Base-by-base conservation (phyloP, 1,139 yeast species). In the Candida glucosophila region DNA sequence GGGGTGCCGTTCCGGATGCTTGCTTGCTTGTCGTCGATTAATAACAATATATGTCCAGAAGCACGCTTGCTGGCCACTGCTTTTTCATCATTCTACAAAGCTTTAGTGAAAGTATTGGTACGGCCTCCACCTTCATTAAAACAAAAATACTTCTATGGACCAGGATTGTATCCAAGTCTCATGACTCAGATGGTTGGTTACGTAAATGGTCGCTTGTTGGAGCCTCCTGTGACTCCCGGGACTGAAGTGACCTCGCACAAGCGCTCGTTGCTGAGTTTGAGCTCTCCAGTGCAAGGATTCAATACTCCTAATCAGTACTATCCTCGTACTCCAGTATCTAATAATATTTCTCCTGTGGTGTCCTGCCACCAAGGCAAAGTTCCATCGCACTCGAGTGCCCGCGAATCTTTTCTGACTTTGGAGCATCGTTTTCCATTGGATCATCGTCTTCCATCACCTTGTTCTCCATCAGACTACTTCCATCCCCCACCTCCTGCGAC, bases 41-140 rank as follows among this genome's bases (percentile, higher is more conserved):
- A 49, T 31, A 42, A 39, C 22, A 33, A 40, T 24, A 30, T 46
- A 20, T 35, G 38, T 20, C 31, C 37, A 13, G 37, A 42, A 14
- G 41, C 41, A 19, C 41, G 49, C 20, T 36, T 52, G 15, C 38
- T 49, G 15, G 27, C 37, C 13, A 21, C 28, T 10, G 25, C 44
- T 7, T 54, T 54, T 35, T 44, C 44, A 32, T 30, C 32, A 22
- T 51, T 52, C 36, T 55, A 52, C 35, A 38, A 43, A 31, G 48
- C 48, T 30, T 52, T 61, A 37, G 42, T 55, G 26, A 62, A 60
- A 40, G 58, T 63, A 19, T 47, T 63, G 37, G 59, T 60, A 36
- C 54, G 61, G 34, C 69, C 70, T 5, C 71, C 71, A 20, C 66
- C 66, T 19, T 52, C 63, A 19, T 49, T 64, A 35, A 60, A 58